These are phyloP conservation scores for Epichloe gansuensis DNA, from an alignment of 2,329 filamentous ascomycete species.

Conservation along the genomic window DNA sequence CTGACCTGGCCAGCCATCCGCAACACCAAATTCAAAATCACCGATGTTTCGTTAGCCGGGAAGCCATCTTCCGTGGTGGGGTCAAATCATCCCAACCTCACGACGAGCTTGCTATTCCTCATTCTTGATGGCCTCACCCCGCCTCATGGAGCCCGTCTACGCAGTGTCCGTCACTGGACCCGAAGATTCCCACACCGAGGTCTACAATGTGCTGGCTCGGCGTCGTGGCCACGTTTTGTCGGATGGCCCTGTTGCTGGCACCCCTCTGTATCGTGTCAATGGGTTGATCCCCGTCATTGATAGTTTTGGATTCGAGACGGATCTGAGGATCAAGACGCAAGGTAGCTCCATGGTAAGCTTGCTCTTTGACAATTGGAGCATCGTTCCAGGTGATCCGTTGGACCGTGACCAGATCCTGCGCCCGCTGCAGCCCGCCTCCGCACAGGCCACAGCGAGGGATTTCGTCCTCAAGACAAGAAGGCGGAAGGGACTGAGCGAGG, in stretches of 20 bases:
- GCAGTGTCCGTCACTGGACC: conserved; percentile 86
- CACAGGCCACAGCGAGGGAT: conserved; percentile 83
- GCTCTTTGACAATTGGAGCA: conserved; percentile 91
- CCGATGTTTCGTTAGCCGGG: conserved; percentile 77
- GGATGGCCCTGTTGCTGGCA: conserved; percentile 90
- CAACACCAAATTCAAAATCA: conserved; percentile 95
- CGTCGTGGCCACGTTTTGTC: conserved; percentile 84
- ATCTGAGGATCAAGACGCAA: conserved; percentile 90
- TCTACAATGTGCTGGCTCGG: conserved; percentile 85
- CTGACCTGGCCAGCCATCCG: conserved; percentile 57
- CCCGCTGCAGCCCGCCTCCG: conserved; percentile 75
- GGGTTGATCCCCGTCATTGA: conserved; percentile 93
- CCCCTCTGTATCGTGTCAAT: conserved; percentile 82
- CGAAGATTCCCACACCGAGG: conserved; percentile 72
- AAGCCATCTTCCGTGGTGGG: conserved; percentile 93
- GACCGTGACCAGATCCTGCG: conserved; percentile 74
- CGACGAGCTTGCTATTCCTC: conserved; percentile 88
- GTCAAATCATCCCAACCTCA: conserved; percentile 93
- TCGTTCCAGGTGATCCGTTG: conserved; percentile 89
- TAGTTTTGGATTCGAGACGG: conserved; percentile 95
- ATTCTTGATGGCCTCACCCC: conserved; percentile 92
- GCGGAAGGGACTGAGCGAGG: conserved; percentile 88
- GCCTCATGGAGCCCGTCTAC: conserved; percentile 95
- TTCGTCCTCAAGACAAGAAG: conserved; percentile 93
- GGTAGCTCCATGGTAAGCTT: conserved; percentile 82